Evolutionary conservation across 2,329 filamentous ascomycete genomes (phyloP), one percentile per base, ranked within the genome.

Genomic region (Fusarium sp.): DNA sequence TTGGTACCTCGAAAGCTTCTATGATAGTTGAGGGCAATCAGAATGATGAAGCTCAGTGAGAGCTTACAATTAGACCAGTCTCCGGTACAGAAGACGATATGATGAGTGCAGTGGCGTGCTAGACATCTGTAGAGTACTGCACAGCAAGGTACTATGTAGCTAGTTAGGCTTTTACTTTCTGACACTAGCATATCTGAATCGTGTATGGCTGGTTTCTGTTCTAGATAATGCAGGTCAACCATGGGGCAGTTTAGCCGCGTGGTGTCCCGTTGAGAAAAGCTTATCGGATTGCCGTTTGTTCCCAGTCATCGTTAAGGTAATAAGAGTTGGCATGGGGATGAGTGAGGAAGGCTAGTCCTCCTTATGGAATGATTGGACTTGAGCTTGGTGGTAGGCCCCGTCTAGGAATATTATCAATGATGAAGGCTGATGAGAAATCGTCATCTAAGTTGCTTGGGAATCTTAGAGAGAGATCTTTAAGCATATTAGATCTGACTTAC

Each of bases 81-180:
- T 52, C 56, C 62, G 40, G 21, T 52, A 60, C 35, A 42, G 43
- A 59, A 44, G 47, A 67, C 28, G 44, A 37, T 59, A 67, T 32
- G 61, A 50, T 75, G 66, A 70, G 64, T 54, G 40, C 30, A 54
- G 72, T 75, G 74, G 73, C 74, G 72, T 72, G 67, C 64, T 62
- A 47, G 54, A 47, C n/a, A 42, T 10, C 16, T 33, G 16, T 21
- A 21, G 33, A 21, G 59, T 44, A 59, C 62, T 56, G 58, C 43
- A 25, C 62, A 59, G 54, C 52, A 25, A 53, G 23, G 23, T 28
- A 37, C 30, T 25, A 16, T 23, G 46, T 49, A 49, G 25, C 9
- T 32, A 23, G 37, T 33, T 33, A 54, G 32, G 11, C 23, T 68
- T 67, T 73, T 64, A 54, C 35, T 70, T 73, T 71, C 47, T 44